phyloP scores from a whole-genome alignment of 2,329 filamentous ascomycete genomes.

The Penicillium brevicompactum region DNA sequence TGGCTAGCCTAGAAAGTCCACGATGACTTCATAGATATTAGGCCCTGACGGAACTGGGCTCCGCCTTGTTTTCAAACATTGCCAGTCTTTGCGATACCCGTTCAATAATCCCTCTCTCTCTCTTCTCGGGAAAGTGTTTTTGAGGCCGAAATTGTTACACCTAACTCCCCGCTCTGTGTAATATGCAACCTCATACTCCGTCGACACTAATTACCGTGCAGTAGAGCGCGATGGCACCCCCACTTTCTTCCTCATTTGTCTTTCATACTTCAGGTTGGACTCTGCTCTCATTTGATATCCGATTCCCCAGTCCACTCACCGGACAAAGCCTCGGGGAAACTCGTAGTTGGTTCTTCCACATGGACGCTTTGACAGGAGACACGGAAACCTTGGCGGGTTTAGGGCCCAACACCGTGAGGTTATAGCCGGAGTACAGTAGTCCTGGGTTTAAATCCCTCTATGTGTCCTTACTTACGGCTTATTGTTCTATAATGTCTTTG shows the following conservation, averaged over 20 bases:
- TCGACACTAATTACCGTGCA: neutral
- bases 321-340: conserved; percentile 11
- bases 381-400: conserved; percentile 2
- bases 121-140: neutral
- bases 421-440: conserved; percentile 21
- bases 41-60: conserved; percentile 18
- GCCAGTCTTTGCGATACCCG: too few species aligned
- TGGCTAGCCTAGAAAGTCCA: neutral
- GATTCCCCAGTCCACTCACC: conserved; percentile 14
- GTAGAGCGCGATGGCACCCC: neutral
- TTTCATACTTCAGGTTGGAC: neutral
- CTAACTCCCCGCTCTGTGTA: neutral
- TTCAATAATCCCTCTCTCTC: too few species aligned
- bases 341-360: conserved; percentile 2
- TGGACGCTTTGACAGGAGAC: conserved; percentile 8
- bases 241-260: neutral
- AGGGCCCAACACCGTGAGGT: conserved; percentile 4
- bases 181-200: conserved; percentile 3
- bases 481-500: neutral
- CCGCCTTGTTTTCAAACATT: conserved; percentile 22
- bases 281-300: neutral
- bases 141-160: conserved; percentile 2
- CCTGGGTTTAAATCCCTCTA: conserved; percentile 3
- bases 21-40: conserved; percentile 29
- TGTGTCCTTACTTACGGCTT: too few species aligned